These are phyloP conservation scores for Sorghum bicolor DNA, from an alignment of 176 grass and related monocot genomes.

Conservation along the genomic window DNA sequence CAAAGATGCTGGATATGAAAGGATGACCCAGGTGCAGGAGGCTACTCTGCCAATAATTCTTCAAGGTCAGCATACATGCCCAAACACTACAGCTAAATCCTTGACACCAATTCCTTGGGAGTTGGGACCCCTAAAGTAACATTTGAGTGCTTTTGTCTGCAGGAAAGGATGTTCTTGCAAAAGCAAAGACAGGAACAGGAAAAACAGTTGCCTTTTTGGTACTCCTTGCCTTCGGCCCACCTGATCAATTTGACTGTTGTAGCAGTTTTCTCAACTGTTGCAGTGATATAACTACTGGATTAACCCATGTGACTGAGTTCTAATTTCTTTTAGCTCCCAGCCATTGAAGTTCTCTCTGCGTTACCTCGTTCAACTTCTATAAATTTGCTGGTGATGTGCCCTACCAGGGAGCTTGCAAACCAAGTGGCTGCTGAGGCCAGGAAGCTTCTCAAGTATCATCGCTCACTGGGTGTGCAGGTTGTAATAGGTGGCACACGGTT, in stretches of 20 bases:
- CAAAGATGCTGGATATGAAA: conserved; percentile 76
- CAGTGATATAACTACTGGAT: not conserved
- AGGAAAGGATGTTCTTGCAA: conserved; percentile 98
- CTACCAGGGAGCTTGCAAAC: conserved; percentile 86
- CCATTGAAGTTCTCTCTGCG: conserved; percentile 73
- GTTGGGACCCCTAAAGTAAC: not conserved
- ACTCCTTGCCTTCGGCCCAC: conserved; percentile 28
- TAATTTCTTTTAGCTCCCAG: conserved; percentile 74
- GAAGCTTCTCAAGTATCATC: conserved; percentile 91
- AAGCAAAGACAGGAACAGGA: conserved; percentile 97
- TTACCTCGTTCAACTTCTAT: conserved; percentile 66
- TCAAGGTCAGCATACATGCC: conserved; percentile 29
- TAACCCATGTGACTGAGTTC: conserved; percentile 38
- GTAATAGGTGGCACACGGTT: conserved; percentile 88
- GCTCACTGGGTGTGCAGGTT: conserved; percentile 70
- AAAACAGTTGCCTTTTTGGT: conserved; percentile 99
- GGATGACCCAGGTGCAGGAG: conserved; percentile 65
- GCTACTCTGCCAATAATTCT: conserved; percentile 70
- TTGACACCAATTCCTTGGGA: not conserved
- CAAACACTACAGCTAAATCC: not conserved
- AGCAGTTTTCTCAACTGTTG: conserved; percentile 7
- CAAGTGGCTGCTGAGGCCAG: conserved; percentile 85
- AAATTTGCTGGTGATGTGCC: conserved; percentile 87
- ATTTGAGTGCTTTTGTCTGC: conserved; percentile 20
- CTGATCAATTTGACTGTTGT: conserved; percentile 26